Conservation (phyloP, 257 asterid species). For the Nyctanthes arbortristis region DNA sequence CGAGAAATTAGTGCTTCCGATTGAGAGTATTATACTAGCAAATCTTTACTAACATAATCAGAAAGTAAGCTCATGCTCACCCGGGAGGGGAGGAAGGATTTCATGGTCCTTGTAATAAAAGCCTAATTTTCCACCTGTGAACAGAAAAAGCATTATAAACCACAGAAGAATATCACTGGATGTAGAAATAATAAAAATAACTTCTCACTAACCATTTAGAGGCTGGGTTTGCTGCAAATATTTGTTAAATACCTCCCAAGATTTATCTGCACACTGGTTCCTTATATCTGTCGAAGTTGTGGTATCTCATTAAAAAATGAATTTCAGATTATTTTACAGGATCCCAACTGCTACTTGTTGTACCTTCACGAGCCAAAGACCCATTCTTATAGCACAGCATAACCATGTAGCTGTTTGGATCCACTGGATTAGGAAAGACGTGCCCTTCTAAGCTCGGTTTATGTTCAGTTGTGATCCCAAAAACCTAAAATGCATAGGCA, state of each 20-base stretch:
- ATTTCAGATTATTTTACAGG: background rate
- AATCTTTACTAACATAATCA: constrained; percentile 1
- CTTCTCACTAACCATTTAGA: constrained; percentile 59
- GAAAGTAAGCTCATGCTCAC: constrained; percentile 41
- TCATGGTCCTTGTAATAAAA: constrained; percentile 93
- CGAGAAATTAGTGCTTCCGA: background rate
- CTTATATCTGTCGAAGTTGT: constrained; percentile 58
- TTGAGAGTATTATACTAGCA: constrained; percentile 4
- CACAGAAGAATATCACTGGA: background rate
- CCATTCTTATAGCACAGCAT: constrained; percentile 94
- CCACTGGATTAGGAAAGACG: constrained; percentile 93
- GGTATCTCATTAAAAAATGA: constrained; percentile 15
- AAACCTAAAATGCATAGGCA: constrained; percentile 46
- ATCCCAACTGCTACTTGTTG: constrained; percentile 1
- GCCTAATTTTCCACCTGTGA: constrained; percentile 83
- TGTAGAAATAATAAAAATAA: background rate
- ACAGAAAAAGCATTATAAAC: constrained; percentile 17
- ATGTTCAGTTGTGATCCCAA: constrained; percentile 74
- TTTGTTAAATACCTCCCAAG: constrained; percentile 81
- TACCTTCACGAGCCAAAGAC: constrained; percentile 96
- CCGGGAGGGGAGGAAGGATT: constrained; percentile 92
- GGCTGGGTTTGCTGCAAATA: constrained; percentile 67
- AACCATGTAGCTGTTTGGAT: constrained; percentile 75
- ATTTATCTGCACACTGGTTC: constrained; percentile 64
- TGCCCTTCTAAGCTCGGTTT: constrained; percentile 88